A percentile compares a stretch with the other conserved stretches of the same genome.
These are phyloP conservation scores for Mollisia scopiformis DNA, from an alignment of 2,329 filamentous ascomycete genomes.

Conservation along the genomic window DNA sequence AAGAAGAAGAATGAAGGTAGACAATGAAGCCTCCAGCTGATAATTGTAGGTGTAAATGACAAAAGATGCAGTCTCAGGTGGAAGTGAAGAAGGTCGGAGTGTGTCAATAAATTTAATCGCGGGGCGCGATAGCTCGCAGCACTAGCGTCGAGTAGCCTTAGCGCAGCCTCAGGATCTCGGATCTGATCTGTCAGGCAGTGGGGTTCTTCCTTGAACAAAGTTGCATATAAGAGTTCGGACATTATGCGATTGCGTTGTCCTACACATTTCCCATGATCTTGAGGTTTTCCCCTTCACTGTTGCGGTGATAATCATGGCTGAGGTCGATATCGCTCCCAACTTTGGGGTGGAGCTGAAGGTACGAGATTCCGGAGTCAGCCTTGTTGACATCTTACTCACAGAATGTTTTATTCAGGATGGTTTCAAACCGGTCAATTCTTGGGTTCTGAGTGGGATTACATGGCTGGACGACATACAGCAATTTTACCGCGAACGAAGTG, in stretches of 20 bases:
- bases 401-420: constrained; percentile 68
- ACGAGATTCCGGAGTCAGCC: constrained; percentile 32
- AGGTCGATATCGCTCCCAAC: constrained; percentile 79
- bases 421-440: constrained; percentile 92
- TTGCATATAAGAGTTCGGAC: not conserved
- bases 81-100: no score
- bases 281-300: constrained; percentile 3
- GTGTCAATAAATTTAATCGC: no score
- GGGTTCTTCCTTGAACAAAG: constrained; percentile 19
- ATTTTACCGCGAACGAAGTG: constrained; percentile 94
- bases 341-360: constrained; percentile 97
- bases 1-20: not conserved
- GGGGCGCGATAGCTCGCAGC: no score
- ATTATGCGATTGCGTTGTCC: constrained; percentile 20
- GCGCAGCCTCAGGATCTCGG: no score
- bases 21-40: no score
- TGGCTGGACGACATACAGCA: constrained; percentile 98
- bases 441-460: constrained; percentile 85
- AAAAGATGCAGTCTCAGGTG: no score
- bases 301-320: constrained; percentile 62
- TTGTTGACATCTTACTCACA: constrained; percentile 11
- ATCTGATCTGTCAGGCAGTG: no score
- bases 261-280: constrained; percentile 25
- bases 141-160: no score
- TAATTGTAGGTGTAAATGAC: no score